Evolutionary conservation across 2,329 filamentous ascomycete genomes (phyloP), one percentile per base, ranked within the genome.

Genomic region (Cercospora zeae-maydis): DNA sequence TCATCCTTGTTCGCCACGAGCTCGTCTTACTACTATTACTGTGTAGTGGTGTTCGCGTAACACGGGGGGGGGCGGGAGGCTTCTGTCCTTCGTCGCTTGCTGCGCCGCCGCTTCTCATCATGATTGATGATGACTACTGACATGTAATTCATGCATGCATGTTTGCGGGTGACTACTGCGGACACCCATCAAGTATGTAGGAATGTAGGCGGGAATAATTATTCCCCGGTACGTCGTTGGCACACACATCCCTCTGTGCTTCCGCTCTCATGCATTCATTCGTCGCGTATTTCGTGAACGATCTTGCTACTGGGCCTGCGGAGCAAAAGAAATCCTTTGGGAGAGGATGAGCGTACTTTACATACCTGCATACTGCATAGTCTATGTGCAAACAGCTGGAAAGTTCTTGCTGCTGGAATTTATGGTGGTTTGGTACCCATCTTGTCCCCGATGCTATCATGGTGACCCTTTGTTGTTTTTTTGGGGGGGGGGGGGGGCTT

Each of bases 181-280:
- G 37, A 19, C 56, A 58, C n/a, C 56, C 56, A 58, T 34, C 37
- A 49, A n/a, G n/a, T n/a, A n/a, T n/a, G n/a, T n/a, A n/a, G n/a
- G 56, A 27, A 30, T 21, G 42, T n/a, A 16, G n/a, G 27, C 27
- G 42, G 11, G 11, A 9, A 19, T 24, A 39, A n/a, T n/a, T n/a
- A n/a, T n/a, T n/a, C n/a, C n/a, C n/a, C n/a, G n/a, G n/a, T n/a
- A n/a, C n/a, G n/a, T n/a, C n/a, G n/a, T n/a, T n/a, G n/a, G n/a
- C n/a, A n/a, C n/a, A n/a, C n/a, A n/a, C n/a, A n/a, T n/a, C n/a
- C n/a, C n/a, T n/a, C n/a, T n/a, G n/a, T n/a, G n/a, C n/a, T n/a
- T 9, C 19, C 13, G 54, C 27, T 33, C 5, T 14, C n/a, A n/a
- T n/a, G n/a, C n/a, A n/a, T n/a, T n/a, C n/a, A 53, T 34, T 4